Conservation (phyloP, 768 basidiomycete species). For the Floccularia luteovirens region DNA sequence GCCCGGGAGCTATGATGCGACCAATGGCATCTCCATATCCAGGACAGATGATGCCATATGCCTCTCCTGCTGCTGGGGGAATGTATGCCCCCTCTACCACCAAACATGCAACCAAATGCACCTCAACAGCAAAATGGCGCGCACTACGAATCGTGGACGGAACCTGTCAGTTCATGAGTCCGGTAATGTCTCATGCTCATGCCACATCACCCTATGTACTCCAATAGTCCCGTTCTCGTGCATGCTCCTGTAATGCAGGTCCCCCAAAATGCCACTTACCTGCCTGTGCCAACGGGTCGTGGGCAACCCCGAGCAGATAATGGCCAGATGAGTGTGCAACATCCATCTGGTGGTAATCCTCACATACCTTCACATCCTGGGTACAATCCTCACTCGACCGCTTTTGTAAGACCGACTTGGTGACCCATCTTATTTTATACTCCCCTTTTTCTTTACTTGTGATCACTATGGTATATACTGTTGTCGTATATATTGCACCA, state of each 20-base stretch:
- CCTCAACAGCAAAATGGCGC: slow-evolving; percentile 30
- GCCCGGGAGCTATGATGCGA: slow-evolving; percentile 45
- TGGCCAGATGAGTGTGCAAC: slow-evolving; percentile 34
- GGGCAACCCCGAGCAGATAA: slow-evolving; percentile 41
- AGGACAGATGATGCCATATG: slow-evolving; percentile 58
- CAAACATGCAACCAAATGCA: slow-evolving; percentile 31
- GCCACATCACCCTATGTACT: slow-evolving; percentile 57
- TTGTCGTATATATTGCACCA: slow-evolving; percentile 22
- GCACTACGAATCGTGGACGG: slow-evolving; percentile 36
- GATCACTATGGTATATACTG: slow-evolving; percentile 31
- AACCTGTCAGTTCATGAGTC: slow-evolving; percentile 61
- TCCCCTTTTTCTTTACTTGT: slow-evolving; percentile 14
- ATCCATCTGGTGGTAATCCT: slow-evolving; percentile 19
- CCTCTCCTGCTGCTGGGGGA: slow-evolving; percentile 39
- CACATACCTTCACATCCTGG: slow-evolving; percentile 24
- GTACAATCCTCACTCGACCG: too few species aligned
- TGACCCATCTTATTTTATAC: slow-evolving; percentile 21
- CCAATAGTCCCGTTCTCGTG: slow-evolving; percentile 62
- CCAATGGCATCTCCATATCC: slow-evolving; percentile 57
- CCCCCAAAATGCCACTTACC: slow-evolving; percentile 36
- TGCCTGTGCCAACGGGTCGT: slow-evolving; percentile 38
- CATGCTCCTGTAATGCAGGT: slow-evolving; percentile 44
- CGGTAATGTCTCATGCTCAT: slow-evolving; percentile 62
- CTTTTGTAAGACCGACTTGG: too few species aligned
- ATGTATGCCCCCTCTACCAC: slow-evolving; percentile 43